A percentile compares a stretch with the other conserved stretches of the same genome.
Evolutionary conservation across 129 eudicot species (phyloP).

Genomic region (Glebionis coronaria): DNA sequence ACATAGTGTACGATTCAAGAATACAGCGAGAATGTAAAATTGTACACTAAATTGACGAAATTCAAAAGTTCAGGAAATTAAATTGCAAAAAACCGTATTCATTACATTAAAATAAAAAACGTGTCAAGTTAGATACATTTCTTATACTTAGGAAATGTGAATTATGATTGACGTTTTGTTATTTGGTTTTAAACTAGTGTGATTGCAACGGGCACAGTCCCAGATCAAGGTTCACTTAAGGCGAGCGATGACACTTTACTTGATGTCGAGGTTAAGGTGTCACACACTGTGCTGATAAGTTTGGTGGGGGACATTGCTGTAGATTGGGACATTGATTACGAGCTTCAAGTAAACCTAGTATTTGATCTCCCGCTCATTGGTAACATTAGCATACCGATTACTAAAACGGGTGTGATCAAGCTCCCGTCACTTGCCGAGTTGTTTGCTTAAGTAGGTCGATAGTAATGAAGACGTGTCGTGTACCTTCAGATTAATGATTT

Average conservation of each 20-base stretch:
- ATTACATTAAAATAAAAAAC: neutral
- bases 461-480: neutral
- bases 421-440: constrained; percentile 31
- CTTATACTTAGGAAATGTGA: neutral
- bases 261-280: constrained; percentile 27
- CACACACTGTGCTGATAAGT: constrained; percentile 15
- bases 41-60: no score
- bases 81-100: no score
- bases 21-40: no score
- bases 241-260: constrained; percentile 19
- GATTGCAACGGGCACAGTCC: constrained; percentile 27
- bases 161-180: neutral
- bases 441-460: neutral
- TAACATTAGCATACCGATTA: constrained; percentile 24
- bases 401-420: constrained; percentile 26
- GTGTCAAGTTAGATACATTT: neutral
- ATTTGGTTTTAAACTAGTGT: constrained; percentile 21
- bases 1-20: no score
- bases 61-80: no score
- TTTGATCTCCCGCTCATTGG: constrained; percentile 31
- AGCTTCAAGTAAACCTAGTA: constrained; percentile 21
- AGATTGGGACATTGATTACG: constrained; percentile 41
- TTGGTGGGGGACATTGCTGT: constrained; percentile 31
- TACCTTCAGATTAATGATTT: neutral
- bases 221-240: constrained; percentile 33